A percentile compares a stretch with the other conserved stretches of the same genome.
phyloP scores from a whole-genome alignment of 176 grass and related monocot species.

The Oryza longistaminata region DNA sequence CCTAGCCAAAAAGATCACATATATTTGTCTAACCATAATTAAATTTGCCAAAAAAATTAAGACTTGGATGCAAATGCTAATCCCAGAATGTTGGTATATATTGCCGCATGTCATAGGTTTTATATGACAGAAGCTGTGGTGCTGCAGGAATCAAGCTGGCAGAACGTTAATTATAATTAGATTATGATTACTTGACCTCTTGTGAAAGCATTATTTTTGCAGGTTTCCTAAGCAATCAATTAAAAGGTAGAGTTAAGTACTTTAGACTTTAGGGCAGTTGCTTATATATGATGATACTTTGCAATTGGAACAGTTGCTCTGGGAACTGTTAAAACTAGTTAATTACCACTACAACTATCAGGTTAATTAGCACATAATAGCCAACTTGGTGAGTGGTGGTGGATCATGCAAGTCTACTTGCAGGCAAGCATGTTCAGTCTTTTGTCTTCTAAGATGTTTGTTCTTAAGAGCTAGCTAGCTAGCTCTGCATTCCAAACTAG shows the following conservation, averaged over 20 bases:
- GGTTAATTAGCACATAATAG: not conserved
- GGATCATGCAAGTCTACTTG: conserved; percentile 31
- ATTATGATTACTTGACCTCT: conserved; percentile 34
- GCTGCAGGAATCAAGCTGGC: conserved; percentile 56
- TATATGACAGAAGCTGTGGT: conserved; percentile 27
- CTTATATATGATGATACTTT: conserved; percentile 31
- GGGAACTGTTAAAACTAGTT: not conserved
- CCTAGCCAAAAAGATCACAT: conserved; percentile 4
- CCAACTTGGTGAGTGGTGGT: conserved; percentile 9
- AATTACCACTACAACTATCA: conserved; percentile 1
- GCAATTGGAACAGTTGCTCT: conserved; percentile 31
- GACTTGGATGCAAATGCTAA: not conserved
- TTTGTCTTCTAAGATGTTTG: not conserved
- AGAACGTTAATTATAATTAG: conserved; percentile 54
- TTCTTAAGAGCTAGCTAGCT: not conserved
- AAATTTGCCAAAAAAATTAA: conserved; percentile 9
- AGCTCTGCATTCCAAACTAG: not conserved
- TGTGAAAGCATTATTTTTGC: conserved; percentile 26
- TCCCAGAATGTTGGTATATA: conserved; percentile 34
- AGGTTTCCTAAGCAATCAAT: conserved; percentile 26
- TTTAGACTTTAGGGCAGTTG: not conserved
- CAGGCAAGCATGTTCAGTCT: not conserved
- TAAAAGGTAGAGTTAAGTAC: not conserved
- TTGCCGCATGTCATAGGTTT: conserved; percentile 41
- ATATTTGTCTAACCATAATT: not conserved